Evolutionary conservation across 225 moss, liverwort and hornwort species (phyloP).

Genomic region (Straminergon stramineum): DNA sequence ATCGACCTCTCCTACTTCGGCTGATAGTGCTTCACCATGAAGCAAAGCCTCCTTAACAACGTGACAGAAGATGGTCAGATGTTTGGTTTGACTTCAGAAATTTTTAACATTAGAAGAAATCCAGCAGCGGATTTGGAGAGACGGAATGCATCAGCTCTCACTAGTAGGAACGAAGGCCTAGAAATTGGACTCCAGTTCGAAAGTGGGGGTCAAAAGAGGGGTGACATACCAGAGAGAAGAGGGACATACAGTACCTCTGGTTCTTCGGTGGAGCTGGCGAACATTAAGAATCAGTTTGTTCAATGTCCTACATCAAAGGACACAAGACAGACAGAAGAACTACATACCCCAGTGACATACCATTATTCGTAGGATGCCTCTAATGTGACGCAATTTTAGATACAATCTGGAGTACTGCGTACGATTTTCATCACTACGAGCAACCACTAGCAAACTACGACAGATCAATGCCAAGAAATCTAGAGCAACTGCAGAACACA

Average conservation of each 20-base stretch:
- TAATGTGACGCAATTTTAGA: not conserved
- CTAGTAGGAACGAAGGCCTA: not conserved
- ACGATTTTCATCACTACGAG: not conserved
- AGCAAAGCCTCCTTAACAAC: not conserved
- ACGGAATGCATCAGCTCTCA: not conserved
- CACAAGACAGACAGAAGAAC: not conserved
- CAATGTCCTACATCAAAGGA: not conserved
- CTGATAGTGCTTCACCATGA: not conserved
- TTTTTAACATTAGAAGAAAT: not conserved
- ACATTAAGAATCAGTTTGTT: not conserved
- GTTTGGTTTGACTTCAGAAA: not conserved
- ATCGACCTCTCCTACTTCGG: not conserved
- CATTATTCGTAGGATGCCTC: not conserved
- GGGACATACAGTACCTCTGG: no score
- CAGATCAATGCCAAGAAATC: not conserved
- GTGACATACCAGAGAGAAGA: not conserved
- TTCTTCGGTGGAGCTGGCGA: not conserved
- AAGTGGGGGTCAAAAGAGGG: not conserved
- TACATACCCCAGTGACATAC: not conserved
- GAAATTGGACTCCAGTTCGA: not conserved
- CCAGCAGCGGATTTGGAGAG: not conserved
- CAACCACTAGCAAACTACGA: not conserved
- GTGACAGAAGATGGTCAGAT: not conserved
- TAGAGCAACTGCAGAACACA: not conserved
- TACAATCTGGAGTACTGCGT: not conserved